phyloP scores from a whole-genome alignment of 805 yeast species.

The Saturnispora quitensis region DNA sequence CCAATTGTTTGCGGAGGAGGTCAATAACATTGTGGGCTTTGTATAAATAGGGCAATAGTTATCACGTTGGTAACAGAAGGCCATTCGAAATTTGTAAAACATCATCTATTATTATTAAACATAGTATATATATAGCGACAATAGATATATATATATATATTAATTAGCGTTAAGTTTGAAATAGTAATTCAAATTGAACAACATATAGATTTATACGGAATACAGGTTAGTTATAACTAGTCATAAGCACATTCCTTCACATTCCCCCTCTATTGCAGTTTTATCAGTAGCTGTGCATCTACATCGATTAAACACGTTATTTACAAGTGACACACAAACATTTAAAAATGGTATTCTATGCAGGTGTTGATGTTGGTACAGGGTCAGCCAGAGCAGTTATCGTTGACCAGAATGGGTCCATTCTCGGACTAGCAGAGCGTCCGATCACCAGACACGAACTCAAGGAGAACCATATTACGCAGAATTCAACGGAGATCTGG shows the following conservation, averaged over 20 bases:
- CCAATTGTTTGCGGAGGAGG: not conserved
- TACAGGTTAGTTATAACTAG: no score
- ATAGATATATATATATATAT: no score
- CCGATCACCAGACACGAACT: constrained; percentile 71
- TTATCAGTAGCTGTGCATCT: no score
- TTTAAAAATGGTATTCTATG: constrained; percentile 22
- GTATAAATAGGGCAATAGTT: not conserved
- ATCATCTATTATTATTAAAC: no score
- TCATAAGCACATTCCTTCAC: no score
- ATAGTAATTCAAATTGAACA: no score
- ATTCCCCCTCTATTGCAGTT: no score
- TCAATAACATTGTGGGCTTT: not conserved
- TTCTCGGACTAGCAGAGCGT: constrained; percentile 68
- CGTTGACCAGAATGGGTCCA: constrained; percentile 75
- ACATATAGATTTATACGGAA: no score
- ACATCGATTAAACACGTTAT: no score
- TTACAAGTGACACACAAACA: no score
- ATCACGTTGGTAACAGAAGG: not conserved
- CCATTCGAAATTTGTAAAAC: not conserved
- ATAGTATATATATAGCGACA: no score
- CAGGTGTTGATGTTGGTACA: constrained; percentile 63
- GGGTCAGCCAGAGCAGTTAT: constrained; percentile 95
- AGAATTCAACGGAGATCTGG: constrained; percentile 90
- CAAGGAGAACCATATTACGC: constrained; percentile 69
- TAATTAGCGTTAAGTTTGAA: no score